Evolutionary conservation across 768 basidiomycete species (phyloP), one percentile per base, ranked within the genome.

Genomic region (Termitomyces heimii): DNA sequence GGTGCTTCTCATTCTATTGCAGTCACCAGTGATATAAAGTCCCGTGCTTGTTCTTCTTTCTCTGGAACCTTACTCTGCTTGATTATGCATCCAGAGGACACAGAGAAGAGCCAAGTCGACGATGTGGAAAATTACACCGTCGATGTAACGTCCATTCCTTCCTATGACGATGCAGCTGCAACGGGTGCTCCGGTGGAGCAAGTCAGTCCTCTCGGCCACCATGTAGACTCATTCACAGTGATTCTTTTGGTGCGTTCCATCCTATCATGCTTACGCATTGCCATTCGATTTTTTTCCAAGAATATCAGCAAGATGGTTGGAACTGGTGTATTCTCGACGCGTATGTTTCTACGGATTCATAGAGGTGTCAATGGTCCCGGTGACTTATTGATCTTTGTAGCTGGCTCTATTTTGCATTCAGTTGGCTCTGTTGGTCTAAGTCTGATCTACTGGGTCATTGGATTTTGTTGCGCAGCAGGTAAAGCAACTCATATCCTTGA

Each of bases 361-460:
- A 13, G 37, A 22, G 50, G 45, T 46, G 31, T n/a, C 3, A 34
- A 24, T 18, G 29, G n/a, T 14, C 13, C 10, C 16, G 18, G 13
- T 31, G 20, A 4, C 29, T 32, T 14, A 44, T 2, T 5, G 14
- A 4, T 31, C 29, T 2, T 22, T 9, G 7, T 31, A 58, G 72
- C 75, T 37, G 74, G 73, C 9, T 63, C 74, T 29, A 74, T 75
- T 53, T 62, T 77, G 28, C 63, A 65, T 22, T 70, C 68, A 29
- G 69, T 73, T 5, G 75, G 75, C 26, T 74, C 73, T 34, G 70
- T 74, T 28, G 75, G 75, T 5, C 50, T 75, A 4, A 72, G 73
- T 42, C 57, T 77, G 3, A 67, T 75, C 20, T 75, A 73, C 59
- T 77, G 75, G 75, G 71, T 75, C 10, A 70, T 75, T 40, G 74